Evolutionary conservation across 139 green algal species (phyloP).

Genomic region (Tetratostichococcus sp.): DNA sequence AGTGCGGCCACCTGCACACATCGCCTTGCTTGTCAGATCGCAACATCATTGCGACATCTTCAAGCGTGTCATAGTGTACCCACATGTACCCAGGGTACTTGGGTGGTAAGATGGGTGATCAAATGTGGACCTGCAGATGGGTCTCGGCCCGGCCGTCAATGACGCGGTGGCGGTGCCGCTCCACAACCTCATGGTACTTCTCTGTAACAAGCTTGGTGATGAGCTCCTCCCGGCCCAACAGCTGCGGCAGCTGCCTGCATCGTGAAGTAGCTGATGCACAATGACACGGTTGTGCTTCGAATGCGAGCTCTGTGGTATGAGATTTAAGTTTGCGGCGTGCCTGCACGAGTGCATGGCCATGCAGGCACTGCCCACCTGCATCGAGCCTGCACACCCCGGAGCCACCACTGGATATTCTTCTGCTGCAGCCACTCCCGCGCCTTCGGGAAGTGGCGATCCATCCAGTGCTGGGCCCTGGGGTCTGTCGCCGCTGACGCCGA

Average conservation of each 20-base stretch:
- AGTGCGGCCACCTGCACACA: conserved; percentile 20
- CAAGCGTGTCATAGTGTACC: no score
- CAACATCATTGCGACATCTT: no score
- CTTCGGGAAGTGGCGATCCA: conserved; percentile 15
- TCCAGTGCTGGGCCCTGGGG: conserved; percentile 8
- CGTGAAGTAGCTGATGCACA: no score
- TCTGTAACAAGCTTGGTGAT: conserved; percentile 2
- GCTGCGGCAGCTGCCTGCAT: conserved; percentile 20
- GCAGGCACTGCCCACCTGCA: conserved; percentile 7
- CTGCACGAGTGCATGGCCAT: no score
- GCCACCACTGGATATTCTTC: conserved; percentile 28
- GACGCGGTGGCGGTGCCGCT: neutral
- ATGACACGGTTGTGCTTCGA: no score
- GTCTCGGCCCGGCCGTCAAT: conserved; percentile 24
- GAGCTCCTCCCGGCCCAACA: conserved; percentile 17
- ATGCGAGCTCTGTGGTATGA: no score
- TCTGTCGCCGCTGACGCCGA: conserved; percentile 1
- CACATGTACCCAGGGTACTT: no score
- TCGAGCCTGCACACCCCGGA: conserved; percentile 10
- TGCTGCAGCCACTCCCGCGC: conserved; percentile 21
- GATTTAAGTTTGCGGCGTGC: no score
- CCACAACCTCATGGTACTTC: neutral
- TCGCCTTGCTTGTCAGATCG: no score
- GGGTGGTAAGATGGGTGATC: no score
- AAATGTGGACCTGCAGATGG: conserved; percentile 33